Conservation (phyloP, 495 filamentous ascomycete species). For the Penicillium longicatenatum region DNA sequence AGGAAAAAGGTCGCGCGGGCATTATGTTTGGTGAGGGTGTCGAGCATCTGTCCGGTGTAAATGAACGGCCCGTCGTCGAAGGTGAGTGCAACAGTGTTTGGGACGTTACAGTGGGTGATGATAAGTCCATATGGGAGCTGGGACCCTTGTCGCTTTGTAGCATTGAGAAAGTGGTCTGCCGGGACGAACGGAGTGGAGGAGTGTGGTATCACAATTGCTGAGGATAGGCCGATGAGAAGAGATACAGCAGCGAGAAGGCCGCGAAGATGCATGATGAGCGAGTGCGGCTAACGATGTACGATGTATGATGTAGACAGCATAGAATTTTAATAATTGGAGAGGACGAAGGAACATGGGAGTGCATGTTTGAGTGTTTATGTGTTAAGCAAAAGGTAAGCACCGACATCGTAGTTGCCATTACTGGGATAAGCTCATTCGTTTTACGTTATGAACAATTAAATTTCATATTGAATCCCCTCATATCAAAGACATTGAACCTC, state of each 20-base stretch:
- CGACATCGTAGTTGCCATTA: neutral
- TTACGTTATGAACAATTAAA: neutral
- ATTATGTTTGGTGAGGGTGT: slow-evolving; percentile 59
- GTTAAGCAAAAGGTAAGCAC: neutral
- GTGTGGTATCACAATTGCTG: slow-evolving; percentile 3
- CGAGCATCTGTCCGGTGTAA: slow-evolving; percentile 64
- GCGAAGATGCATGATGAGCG: slow-evolving; percentile 16
- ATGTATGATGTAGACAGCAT: neutral
- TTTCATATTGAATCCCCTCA: slow-evolving; percentile 13
- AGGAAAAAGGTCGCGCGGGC: slow-evolving; percentile 76
- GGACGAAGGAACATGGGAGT: neutral
- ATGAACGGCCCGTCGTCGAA: slow-evolving; percentile 75
- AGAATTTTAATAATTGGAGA: slow-evolving; percentile 8
- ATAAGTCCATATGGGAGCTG: slow-evolving; percentile 53
- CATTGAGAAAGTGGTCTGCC: neutral
- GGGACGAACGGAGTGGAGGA: neutral
- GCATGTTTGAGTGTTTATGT: neutral
- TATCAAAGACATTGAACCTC: slow-evolving; percentile 6
- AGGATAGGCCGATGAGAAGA: slow-evolving; percentile 14
- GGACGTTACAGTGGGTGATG: slow-evolving; percentile 60
- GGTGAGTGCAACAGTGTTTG: slow-evolving; percentile 67
- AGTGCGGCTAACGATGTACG: neutral
- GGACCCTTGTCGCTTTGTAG: slow-evolving; percentile 1
- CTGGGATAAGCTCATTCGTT: neutral
- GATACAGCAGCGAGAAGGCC: slow-evolving; percentile 6